Percentiles rank a stretch among this genome's conserved stretches.
These are phyloP conservation scores for Cladosporium sp. DNA, from an alignment of 2,329 filamentous ascomycete genomes.

Conservation along the genomic window DNA sequence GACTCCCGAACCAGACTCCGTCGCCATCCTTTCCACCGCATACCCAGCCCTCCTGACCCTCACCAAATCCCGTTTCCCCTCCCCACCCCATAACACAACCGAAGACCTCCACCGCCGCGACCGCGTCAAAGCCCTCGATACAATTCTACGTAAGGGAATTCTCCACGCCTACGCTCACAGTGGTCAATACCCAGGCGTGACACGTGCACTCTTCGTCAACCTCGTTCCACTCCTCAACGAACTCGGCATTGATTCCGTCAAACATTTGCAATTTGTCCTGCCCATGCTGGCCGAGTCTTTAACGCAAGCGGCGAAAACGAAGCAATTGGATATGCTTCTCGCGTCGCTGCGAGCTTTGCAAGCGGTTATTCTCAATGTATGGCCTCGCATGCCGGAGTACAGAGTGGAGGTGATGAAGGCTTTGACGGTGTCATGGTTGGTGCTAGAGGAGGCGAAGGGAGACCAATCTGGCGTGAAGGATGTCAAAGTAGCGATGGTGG, in stretches of 20 bases:
- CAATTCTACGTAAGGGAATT: constrained; percentile 39
- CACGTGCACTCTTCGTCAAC: constrained; percentile 52
- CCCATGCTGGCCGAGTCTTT: constrained; percentile 62
- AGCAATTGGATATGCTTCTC: constrained; percentile 50
- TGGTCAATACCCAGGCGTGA: constrained; percentile 53
- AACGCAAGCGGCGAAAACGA: constrained; percentile 63
- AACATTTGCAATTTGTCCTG: constrained; percentile 66
- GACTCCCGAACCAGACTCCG: constrained; percentile 67
- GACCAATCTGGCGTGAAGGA: constrained; percentile 16
- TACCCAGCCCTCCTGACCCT: constrained; percentile 65
- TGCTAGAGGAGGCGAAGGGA: constrained; percentile 16
- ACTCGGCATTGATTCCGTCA: constrained; percentile 59
- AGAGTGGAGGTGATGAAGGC: constrained; percentile 60
- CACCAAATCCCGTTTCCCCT: constrained; percentile 39
- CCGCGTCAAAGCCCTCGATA: constrained; percentile 39
- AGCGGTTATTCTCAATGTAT: constrained; percentile 57
- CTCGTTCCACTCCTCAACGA: constrained; percentile 47
- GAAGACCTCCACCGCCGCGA: constrained; percentile 31
- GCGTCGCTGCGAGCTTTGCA: constrained; percentile 53
- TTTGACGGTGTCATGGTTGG: constrained; percentile 40
- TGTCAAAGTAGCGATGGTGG: constrained; percentile 19
- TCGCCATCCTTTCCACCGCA: constrained; percentile 57
- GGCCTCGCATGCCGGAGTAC: constrained; percentile 63
- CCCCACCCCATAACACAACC: constrained; percentile 2
- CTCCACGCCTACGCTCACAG: constrained; percentile 50